Base-by-base conservation (phyloP, 352 stramenopile genomes). In the Globisporangium mamillatum region DNA sequence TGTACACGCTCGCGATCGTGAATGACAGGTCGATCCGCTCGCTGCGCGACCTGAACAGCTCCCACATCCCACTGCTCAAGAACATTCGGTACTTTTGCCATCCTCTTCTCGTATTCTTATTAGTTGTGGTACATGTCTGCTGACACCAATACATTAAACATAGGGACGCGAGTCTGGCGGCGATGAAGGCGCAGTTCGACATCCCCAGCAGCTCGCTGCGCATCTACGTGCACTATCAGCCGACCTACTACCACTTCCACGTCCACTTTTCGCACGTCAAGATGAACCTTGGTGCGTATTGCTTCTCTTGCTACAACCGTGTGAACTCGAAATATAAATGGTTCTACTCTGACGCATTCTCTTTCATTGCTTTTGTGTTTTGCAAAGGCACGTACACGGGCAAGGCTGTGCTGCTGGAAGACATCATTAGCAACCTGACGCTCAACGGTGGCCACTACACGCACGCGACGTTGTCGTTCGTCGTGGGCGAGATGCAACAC, bases 231-330 rank as follows among this genome's bases (percentile, higher is more conserved):
- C 89, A 96, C 77, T 96, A 96, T 60, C 89, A 94, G 76, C 89
- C 89, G 32, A 93, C 89, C 56, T 96, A 96, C 69, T 96, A 96
- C 65, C 89, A 96, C 68, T 79, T 96, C 59, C 89, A 96, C 63
- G 84, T 96, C 18, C 89, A 96, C 60, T 95, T 96, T 57, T 90
- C 82, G 29, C 89, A 96, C 68, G 76, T 95, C 50, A 93, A 93
- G 68, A 87, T 95, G 73, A 82, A 75, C 12, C 75, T 90, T 63
- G 88, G 88, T 91, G 55, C 36, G 64, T 67, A 24, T 50, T 20
- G 48, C n/a, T 6, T 27, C 48, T 18, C 48, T 50, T 50, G 41
- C 29, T 32, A 32, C 4, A 32, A 32, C 29, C 29, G 29, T 32
- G 29, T 32, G 48, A 27, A 55, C 9, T 25, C 46, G 29, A 32